Percentiles rank a stretch among this genome's conserved stretches.
Evolutionary conservation across 345 rosid genomes (phyloP).

Genomic region (Passiflora organensis): DNA sequence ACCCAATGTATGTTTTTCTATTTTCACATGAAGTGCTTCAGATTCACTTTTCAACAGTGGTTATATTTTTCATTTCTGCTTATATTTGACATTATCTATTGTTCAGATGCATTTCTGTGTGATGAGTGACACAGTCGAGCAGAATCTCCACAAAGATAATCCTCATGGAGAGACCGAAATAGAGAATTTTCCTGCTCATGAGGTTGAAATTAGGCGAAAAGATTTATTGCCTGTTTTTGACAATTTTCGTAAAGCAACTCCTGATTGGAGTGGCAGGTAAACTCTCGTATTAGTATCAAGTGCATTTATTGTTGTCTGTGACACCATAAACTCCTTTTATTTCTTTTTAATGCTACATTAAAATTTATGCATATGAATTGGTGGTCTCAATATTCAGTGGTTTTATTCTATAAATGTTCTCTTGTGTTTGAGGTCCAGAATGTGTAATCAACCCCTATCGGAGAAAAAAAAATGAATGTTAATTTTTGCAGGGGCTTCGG

Average conservation of each 20-base stretch:
- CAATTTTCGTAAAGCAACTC: slow-evolving; percentile 50
- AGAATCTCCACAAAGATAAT: slow-evolving; percentile 22
- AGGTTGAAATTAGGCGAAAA: slow-evolving; percentile 72
- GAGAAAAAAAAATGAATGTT: background rate
- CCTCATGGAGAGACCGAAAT: slow-evolving; percentile 65
- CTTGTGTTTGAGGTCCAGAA: too few relatives aligned
- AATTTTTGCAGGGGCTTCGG: slow-evolving; percentile 33
- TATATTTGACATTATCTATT: slow-evolving; percentile 11
- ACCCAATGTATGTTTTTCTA: slow-evolving; percentile 47
- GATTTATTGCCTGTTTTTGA: slow-evolving; percentile 80
- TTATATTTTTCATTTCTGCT: slow-evolving; percentile 1
- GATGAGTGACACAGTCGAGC: slow-evolving; percentile 35
- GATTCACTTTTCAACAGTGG: background rate
- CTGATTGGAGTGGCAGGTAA: slow-evolving; percentile 60
- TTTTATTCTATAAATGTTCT: too few relatives aligned
- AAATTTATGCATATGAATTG: too few relatives aligned
- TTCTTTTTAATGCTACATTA: too few relatives aligned
- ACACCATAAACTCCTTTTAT: too few relatives aligned
- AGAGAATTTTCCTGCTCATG: slow-evolving; percentile 56
- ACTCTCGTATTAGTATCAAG: background rate
- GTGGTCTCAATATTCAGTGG: too few relatives aligned
- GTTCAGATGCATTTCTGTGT: slow-evolving; percentile 64
- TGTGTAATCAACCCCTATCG: too few relatives aligned
- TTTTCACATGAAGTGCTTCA: slow-evolving; percentile 6
- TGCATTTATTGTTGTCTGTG: too few relatives aligned